Evolutionary conservation across 1,284 basidiomycete species (phyloP).

Genomic region (Blastosporella zonata): DNA sequence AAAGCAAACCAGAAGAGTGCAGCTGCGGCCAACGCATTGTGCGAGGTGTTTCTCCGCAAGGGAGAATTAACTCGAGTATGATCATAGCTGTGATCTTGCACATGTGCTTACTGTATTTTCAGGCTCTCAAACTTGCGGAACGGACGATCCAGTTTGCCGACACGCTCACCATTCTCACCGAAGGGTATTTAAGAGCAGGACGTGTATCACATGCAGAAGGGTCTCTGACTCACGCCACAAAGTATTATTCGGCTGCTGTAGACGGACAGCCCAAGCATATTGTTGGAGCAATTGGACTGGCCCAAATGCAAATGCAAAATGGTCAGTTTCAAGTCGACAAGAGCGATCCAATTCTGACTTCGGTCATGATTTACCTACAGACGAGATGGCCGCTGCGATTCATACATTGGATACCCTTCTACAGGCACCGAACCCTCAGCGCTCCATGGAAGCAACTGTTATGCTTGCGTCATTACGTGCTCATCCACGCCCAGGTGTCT

Average conservation of each 20-base stretch:
- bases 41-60: slow-evolving; percentile 71
- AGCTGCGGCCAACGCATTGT: slow-evolving; percentile 75
- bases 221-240: slow-evolving; percentile 58
- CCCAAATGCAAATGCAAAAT: slow-evolving; percentile 81
- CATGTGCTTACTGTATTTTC: slow-evolving; percentile 5
- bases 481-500: slow-evolving; percentile 75
- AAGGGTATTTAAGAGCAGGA: slow-evolving; percentile 75
- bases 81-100: background rate
- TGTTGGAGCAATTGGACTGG: slow-evolving; percentile 78
- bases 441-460: slow-evolving; percentile 78
- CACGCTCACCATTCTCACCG: slow-evolving; percentile 75
- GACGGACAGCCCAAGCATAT: slow-evolving; percentile 74
- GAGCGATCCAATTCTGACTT: slow-evolving; percentile 1
- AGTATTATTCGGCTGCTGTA: slow-evolving; percentile 73
- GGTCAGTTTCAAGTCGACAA: slow-evolving; percentile 42
- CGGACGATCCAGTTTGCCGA: slow-evolving; percentile 91
- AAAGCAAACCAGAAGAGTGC: slow-evolving; percentile 74
- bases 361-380: slow-evolving; percentile 34
- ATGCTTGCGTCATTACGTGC: slow-evolving; percentile 86
- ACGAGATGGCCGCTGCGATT: slow-evolving; percentile 76
- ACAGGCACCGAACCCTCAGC: slow-evolving; percentile 59
- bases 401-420: slow-evolving; percentile 85
- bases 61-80: slow-evolving; percentile 53
- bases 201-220: slow-evolving; percentile 76
- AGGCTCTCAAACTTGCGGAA: slow-evolving; percentile 90